These are phyloP conservation scores for Gossypium aridum DNA, from an alignment of 441 rosid species.

Conservation along the genomic window DNA sequence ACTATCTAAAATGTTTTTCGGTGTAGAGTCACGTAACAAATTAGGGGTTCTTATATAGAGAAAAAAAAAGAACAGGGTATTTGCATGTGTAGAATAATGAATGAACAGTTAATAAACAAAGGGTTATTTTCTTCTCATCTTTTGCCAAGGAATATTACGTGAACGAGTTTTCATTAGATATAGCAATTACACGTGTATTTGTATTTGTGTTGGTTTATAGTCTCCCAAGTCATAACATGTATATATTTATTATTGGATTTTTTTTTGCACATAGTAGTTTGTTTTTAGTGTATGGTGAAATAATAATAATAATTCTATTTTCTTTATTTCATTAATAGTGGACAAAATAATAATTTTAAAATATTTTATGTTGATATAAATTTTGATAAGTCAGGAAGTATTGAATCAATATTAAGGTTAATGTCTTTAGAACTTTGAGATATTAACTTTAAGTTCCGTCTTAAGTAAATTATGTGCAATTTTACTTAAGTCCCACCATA, in stretches of 20 bases:
- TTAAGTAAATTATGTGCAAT: too few relatives aligned
- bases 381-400: background rate
- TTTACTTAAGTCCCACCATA: too few relatives aligned
- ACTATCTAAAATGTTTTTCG: background rate
- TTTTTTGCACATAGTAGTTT: background rate
- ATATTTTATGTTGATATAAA: background rate
- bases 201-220: background rate
- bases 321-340: background rate
- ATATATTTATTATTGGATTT: background rate
- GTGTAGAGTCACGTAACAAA: background rate
- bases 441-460: too few relatives aligned
- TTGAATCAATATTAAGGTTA: too few relatives aligned
- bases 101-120: background rate
- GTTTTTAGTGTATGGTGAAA: background rate
- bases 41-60: background rate
- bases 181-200: background rate
- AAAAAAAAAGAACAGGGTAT: background rate
- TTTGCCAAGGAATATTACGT: conserved; percentile 19
- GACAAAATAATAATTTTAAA: background rate
- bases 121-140: conserved; percentile 5
- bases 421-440: background rate
- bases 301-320: too few relatives aligned
- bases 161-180: background rate
- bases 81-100: background rate
- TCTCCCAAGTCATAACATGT: background rate